Percentiles rank a stretch among this genome's conserved stretches.
These are phyloP conservation scores for Linum usitatissimum DNA, from an alignment of 345 rosid genomes.

Conservation along the genomic window DNA sequence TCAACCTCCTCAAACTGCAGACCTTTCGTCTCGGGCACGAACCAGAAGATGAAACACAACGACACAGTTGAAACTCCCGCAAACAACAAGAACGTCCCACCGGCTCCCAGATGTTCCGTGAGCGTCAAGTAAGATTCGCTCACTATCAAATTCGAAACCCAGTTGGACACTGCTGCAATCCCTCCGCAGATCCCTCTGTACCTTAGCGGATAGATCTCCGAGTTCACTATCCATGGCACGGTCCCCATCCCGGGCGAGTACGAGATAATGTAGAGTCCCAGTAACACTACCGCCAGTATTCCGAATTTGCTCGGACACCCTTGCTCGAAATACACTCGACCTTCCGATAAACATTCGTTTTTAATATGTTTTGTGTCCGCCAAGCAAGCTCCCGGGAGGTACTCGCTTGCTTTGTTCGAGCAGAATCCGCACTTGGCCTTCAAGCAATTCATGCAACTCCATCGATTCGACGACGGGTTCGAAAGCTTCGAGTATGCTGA, in stretches of 20 bases:
- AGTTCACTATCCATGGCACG: constrained; percentile 77
- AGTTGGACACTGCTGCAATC: constrained; percentile 64
- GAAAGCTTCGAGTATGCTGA: constrained; percentile 28
- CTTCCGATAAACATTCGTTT: constrained; percentile 23
- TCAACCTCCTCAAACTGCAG: constrained; percentile 71
- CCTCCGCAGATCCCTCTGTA: constrained; percentile 86
- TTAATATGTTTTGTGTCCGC: constrained; percentile 17
- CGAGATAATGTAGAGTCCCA: constrained; percentile 53
- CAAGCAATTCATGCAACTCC: constrained; percentile 71
- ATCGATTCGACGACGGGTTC: constrained; percentile 15
- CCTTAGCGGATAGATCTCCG: constrained; percentile 79
- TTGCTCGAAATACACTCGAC: constrained; percentile 40
- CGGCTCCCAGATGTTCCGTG: constrained; percentile 44
- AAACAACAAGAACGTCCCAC: constrained; percentile 59
- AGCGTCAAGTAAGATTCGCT: constrained; percentile 53
- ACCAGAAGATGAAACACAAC: constrained; percentile 40
- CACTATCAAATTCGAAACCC: constrained; percentile 62
- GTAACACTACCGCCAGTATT: constrained; percentile 46
- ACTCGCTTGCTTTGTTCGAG: constrained; percentile 24
- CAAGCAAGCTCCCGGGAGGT: constrained; percentile 72
- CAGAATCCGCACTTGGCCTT: constrained; percentile 53
- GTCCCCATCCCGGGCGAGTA: constrained; percentile 89
- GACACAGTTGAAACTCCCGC: constrained; percentile 42
- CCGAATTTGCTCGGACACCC: constrained; percentile 85
- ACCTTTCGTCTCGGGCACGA: constrained; percentile 86